These are phyloP conservation scores for Hawksworthiomyces lignivorus DNA, from an alignment of 2,329 filamentous ascomycete species.

Conservation along the genomic window DNA sequence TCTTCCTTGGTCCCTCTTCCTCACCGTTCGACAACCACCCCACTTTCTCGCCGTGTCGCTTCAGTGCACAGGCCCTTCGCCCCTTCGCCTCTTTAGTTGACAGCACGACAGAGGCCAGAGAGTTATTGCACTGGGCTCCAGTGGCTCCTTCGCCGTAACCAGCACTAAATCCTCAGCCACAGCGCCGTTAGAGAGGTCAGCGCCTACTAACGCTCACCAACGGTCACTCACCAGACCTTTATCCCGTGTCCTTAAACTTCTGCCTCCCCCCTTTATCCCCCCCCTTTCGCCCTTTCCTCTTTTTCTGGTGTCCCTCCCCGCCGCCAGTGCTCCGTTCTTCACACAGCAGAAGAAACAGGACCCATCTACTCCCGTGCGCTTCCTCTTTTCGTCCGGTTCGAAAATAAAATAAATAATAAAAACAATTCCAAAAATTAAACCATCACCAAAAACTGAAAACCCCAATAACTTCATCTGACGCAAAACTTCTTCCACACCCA, in stretches of 20 bases:
- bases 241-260: no score
- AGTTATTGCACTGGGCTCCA: no score
- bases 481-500: neutral
- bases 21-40: neutral
- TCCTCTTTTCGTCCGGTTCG: neutral
- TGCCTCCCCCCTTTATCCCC: neutral
- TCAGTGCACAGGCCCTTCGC: no score
- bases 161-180: no score
- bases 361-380: slow-evolving; percentile 3
- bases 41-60: neutral
- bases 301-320: slow-evolving; percentile 1
- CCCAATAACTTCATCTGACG: slow-evolving; percentile 4
- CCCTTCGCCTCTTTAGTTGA: no score
- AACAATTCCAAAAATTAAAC: slow-evolving; percentile 3
- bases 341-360: no score
- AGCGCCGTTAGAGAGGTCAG: no score
- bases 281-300: slow-evolving; percentile 1
- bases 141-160: no score
- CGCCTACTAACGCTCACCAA: no score
- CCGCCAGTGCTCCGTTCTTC: slow-evolving; percentile 7
- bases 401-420: slow-evolving; percentile 1
- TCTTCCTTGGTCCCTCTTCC: slow-evolving; percentile 1
- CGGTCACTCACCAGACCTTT: no score
- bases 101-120: no score
- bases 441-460: neutral